A percentile compares a stretch with the other conserved stretches of the same genome.
phyloP scores from a whole-genome alignment of 306 rosid genomes.

The Ziziphus jujuba region DNA sequence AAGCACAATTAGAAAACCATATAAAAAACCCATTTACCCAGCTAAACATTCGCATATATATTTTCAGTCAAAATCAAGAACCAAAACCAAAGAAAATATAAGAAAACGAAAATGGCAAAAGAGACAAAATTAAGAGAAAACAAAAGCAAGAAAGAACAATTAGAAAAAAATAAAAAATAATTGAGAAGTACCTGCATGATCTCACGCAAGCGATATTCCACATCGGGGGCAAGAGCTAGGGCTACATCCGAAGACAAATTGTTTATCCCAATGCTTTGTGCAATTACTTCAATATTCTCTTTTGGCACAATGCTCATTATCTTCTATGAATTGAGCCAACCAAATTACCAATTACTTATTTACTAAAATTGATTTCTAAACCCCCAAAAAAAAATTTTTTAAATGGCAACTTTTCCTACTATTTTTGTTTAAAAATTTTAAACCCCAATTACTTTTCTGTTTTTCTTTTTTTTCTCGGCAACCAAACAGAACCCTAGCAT shows the following conservation, averaged over 20 bases:
- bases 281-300: constrained; percentile 86
- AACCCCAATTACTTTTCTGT: too few relatives aligned
- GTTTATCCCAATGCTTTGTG: constrained; percentile 80
- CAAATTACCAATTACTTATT: neutral
- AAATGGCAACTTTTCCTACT: neutral
- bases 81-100: neutral
- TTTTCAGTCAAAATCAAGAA: neutral
- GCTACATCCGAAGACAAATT: constrained; percentile 83
- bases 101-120: neutral
- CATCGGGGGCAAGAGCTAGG: constrained; percentile 82
- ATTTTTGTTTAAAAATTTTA: too few relatives aligned
- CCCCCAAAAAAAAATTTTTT: neutral
- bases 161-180: too few relatives aligned
- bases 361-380: neutral
- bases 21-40: constrained; percentile 1
- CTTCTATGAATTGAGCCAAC: neutral
- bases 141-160: neutral
- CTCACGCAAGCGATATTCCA: constrained; percentile 92
- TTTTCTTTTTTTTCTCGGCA: neutral
- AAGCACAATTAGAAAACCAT: too few relatives aligned
- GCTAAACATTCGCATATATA: neutral
- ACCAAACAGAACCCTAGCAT: constrained; percentile 10
- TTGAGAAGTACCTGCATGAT: constrained; percentile 69
- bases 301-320: constrained; percentile 74
- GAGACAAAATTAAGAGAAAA: neutral